Conservation (phyloP, 805 yeast species). For the Yamadazyma paraphyllophila region DNA sequence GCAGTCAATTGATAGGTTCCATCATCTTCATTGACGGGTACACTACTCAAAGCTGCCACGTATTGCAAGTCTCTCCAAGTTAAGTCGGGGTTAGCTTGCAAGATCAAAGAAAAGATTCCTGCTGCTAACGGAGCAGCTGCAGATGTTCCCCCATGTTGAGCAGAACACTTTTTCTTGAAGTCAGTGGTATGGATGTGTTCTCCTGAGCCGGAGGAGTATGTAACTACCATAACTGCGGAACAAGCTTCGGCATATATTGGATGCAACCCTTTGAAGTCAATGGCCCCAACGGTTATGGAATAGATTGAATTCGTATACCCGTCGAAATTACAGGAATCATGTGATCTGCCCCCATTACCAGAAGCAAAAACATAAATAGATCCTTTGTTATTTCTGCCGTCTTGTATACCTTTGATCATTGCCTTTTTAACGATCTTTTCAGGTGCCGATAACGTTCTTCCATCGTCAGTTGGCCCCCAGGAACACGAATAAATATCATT, state of each 20-base stretch:
- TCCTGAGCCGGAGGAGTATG: slow-evolving; percentile 88
- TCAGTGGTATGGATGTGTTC: slow-evolving; percentile 90
- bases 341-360: slow-evolving; percentile 84
- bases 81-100: slow-evolving; percentile 79
- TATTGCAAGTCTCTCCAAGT: slow-evolving; percentile 97
- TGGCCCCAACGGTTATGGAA: slow-evolving; percentile 92
- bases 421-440: slow-evolving; percentile 76
- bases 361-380: slow-evolving; percentile 92
- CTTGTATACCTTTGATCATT: slow-evolving; percentile 75
- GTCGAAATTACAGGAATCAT: slow-evolving; percentile 93
- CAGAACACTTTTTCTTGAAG: slow-evolving; percentile 64
- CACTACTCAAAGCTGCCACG: slow-evolving; percentile 68
- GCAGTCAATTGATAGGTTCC: slow-evolving; percentile 74
- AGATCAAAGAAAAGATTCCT: slow-evolving; percentile 82
- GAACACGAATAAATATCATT: slow-evolving; percentile 96
- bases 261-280: slow-evolving; percentile 82
- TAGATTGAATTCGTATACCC: slow-evolving; percentile 96
- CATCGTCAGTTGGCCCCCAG: slow-evolving; percentile 98
- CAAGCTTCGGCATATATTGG: slow-evolving; percentile 92
- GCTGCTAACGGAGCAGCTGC: slow-evolving; percentile 99
- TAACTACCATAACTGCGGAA: slow-evolving; percentile 90
- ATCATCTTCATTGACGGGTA: slow-evolving; percentile 64
- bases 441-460: slow-evolving; percentile 82
- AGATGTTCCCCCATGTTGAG: slow-evolving; percentile 90
- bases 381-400: slow-evolving; percentile 81